Evolutionary conservation across 495 filamentous ascomycete species (phyloP), one percentile per base, ranked within the genome.

Genomic region (Rhizodiscina lignyota): DNA sequence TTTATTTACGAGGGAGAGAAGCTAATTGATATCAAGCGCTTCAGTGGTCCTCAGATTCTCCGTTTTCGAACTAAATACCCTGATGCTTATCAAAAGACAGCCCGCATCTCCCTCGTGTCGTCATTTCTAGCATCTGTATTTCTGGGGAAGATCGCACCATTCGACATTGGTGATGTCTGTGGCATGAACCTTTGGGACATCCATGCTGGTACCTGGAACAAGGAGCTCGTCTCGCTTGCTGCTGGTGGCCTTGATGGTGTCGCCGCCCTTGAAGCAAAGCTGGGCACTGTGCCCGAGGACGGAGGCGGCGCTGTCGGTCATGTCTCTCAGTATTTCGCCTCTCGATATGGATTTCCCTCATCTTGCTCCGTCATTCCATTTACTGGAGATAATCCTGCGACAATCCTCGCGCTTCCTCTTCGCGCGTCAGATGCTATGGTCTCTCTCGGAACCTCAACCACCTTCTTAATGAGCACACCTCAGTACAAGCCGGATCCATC

Each of bases 141-240:
- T 56, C 65, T 94, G 4, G 89, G 89, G 30, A 61, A 63, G 36
- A 67, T 94, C 31, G 85, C 89, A 1, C 80, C 84, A 1, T 75
- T 92, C 42, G 89, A 97, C 54, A 91, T 94, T 49, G 78, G 79
- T 42, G 89, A 97, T 57, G 87, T 84, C 13, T 91, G 84, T 38
- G 89, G 89, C 5, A 94, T 93, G 82, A 93, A 97, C 51, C 63
- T 97, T 4, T 94, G 84, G 83, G 80, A 94, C 43, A 84, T 96
- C 51, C 62, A 75, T 40, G 62, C 67, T 15, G 72, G 76, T 32
- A 49, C 53, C 5, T 97, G 82, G 70, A 70, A 78, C 30, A 70
- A 87, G 40, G 51, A 65, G 8, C 68, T 94, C 2, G 62, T 97
- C 15, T 58, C 72, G 32, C 70, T 91, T 5, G 72, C 81, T n/a